These are phyloP conservation scores for Arachnopeziza araneosa DNA, from an alignment of 2,329 filamentous ascomycete genomes.

Conservation along the genomic window DNA sequence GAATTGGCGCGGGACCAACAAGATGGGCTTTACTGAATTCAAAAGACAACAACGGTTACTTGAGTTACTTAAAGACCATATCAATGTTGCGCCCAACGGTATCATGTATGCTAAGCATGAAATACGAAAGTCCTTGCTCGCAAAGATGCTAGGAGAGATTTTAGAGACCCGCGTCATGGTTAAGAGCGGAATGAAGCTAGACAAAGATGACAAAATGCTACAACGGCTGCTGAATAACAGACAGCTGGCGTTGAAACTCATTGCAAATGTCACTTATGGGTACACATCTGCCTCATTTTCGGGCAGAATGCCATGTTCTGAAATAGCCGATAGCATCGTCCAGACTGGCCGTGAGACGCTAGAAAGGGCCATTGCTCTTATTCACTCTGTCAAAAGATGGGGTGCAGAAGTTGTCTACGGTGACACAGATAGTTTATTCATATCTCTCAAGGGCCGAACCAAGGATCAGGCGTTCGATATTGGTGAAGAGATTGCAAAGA, in stretches of 20 bases:
- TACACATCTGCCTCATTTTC: conserved; percentile 97
- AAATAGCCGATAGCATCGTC: conserved; percentile 97
- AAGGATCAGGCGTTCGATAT: conserved; percentile 86
- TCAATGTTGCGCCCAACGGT: conserved; percentile 92
- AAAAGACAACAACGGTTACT: conserved; percentile 69
- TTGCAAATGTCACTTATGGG: conserved; percentile 98
- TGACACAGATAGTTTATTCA: conserved; percentile 92
- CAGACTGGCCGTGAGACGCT: conserved; percentile 93
- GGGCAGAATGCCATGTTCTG: conserved; percentile 93
- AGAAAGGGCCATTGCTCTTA: conserved; percentile 86
- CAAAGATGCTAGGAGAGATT: conserved; percentile 95
- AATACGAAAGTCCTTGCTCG: conserved; percentile 82
- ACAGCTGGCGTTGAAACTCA: conserved; percentile 87
- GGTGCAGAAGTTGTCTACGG: conserved; percentile 96
- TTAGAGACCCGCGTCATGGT: conserved; percentile 96
- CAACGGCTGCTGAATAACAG: conserved; percentile 89
- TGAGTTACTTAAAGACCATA: conserved; percentile 71
- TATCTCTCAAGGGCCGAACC: conserved; percentile 82
- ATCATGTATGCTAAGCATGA: conserved; percentile 89
- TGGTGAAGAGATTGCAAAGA: conserved; percentile 83
- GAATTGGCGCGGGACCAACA: conserved; percentile 84
- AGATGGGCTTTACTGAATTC: conserved; percentile 92
- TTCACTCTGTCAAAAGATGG: conserved; percentile 84
- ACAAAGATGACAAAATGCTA: conserved; percentile 79
- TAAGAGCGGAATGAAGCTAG: conserved; percentile 91